phyloP scores from a whole-genome alignment of 1,284 basidiomycete species.

The Fomitopsis palustris region DNA sequence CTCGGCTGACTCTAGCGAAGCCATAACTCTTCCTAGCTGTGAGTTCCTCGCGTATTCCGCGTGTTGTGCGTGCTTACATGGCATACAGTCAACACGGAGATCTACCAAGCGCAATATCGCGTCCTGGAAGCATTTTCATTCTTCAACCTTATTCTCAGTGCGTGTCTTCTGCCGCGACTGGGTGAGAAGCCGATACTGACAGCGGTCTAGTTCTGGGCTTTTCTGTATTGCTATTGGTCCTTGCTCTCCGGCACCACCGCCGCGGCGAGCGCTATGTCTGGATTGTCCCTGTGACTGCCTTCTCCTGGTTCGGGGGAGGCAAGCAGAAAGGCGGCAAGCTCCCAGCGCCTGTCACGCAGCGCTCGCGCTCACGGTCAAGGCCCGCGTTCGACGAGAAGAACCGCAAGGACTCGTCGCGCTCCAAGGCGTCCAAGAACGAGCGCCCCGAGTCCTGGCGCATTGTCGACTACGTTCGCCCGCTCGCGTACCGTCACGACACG shows the following conservation, averaged over 20 bases:
- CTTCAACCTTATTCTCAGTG: conserved; percentile 69
- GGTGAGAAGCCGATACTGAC: conserved; percentile 13
- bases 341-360: conserved; percentile 32
- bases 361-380: conserved; percentile 26
- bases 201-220: conserved; percentile 53
- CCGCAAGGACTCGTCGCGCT: conserved; percentile 4
- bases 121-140: conserved; percentile 75
- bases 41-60: conserved; percentile 28
- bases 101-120: conserved; percentile 78
- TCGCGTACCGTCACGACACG: conserved; percentile 4
- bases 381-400: conserved; percentile 7
- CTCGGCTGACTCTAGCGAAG: conserved; percentile 43
- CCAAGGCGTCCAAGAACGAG: not conserved
- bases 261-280: conserved; percentile 70
- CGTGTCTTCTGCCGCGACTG: conserved; percentile 22
- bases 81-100: conserved; percentile 56
- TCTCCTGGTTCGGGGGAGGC: conserved; percentile 57
- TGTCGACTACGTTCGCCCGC: conserved; percentile 4
- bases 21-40: conserved; percentile 61
- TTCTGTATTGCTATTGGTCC: conserved; percentile 54
- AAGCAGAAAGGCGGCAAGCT: conserved; percentile 27
- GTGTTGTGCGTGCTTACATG: not conserved
- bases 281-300: conserved; percentile 67
- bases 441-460: conserved; percentile 5
- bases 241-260: conserved; percentile 62